Evolutionary conservation across 768 basidiomycete species (phyloP), one percentile per base, ranked within the genome.

Genomic region (Xanthoconium stramineum): DNA sequence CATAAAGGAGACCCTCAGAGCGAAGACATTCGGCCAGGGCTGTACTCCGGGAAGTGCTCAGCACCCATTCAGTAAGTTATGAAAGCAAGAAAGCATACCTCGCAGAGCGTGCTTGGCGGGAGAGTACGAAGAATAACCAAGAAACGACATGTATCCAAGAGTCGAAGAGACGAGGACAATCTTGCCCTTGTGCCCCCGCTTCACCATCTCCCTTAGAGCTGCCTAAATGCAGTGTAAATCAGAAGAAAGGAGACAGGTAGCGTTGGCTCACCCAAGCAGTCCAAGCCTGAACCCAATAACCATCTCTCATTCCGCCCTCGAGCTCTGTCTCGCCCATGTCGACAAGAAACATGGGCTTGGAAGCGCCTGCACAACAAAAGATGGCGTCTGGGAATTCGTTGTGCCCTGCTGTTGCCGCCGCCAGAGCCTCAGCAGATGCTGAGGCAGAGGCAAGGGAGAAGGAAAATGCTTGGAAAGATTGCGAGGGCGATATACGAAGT

Each of bases 81-180:
- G 24, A 24, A 24, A 24, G 47, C 3, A 10, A 13, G 12, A 29
- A 20, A 17, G 58, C 73, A 42, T 60, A 91, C 93, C 93, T 73
- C 91, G 75, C 7, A 96, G 68, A 9, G 94, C 94, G 62, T 89
- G 88, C 67, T 96, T 96, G 11, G 84, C 87, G 0, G 93, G 91
- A 0, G 89, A 76, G 70, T 96, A 96, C 1, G 84, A 81, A 2
- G 86, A 77, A 62, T 85, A 96, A 0, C 94, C 94, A 3, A 89
- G 72, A 52, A 94, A 82, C 3, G 83, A 80, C 76, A 92, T 85
- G 63, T 85, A 84, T 1, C 85, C 89, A 12, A 94, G 72, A 6
- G 85, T 82, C 0, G 89, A 92, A 1, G 84, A 85, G 28, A 91
- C 81, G 38, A 96, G 82, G 17, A 90, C 76, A 38, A 94, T 85